Base-by-base conservation (phyloP, 2,329 filamentous ascomycete genomes). In the Cryphonectria nitschkei region DNA sequence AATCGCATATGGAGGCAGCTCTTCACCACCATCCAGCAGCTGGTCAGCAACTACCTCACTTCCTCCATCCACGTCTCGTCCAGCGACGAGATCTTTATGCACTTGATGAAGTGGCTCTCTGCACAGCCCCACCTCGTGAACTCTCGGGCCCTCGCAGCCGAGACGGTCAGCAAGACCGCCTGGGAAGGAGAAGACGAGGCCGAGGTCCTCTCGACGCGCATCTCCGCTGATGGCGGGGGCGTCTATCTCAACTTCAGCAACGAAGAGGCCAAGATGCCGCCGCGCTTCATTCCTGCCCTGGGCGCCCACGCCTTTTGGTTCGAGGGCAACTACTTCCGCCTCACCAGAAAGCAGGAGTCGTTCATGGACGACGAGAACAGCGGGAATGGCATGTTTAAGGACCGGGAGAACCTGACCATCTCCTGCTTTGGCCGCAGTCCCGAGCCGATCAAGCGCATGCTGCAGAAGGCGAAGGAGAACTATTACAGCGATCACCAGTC, bases 191-290 rank as follows among this genome's bases (percentile, higher is more conserved):
- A 89, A 68, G 83, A 84, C 50, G 82, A 85, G 70, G 77, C 81
- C 2, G 81, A 83, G 62, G 78, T 81, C 1, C 75, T 84, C 37
- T 76, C 78, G 60, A 75, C 77, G 9, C 77, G 78, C 16, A 81
- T 78, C 26, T 78, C 79, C 13, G 75, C 81, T 14, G 81, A 82
- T 41, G 82, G 82, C 19, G 81, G 81, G 19, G 81, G 79, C 2
- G 80, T 79, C n/a, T 88, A 86, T 74, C 84, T 89, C 65, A 90
- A 90, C 76, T 89, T 89, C 78, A 87, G 87, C 3, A 87, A 85
- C 72, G 85, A 88, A 72, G 85, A 87, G 72, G 85, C 86, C 14
- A 84, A 84, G 77, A 81, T 83, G 79, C 82, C 82, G 11, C 86
- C 87, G 1, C 82, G 84, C 46, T 89, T 84, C 73, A 83, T 87